Conservation (phyloP, 1,284 basidiomycete genomes). For the Inonotus hispidus region DNA sequence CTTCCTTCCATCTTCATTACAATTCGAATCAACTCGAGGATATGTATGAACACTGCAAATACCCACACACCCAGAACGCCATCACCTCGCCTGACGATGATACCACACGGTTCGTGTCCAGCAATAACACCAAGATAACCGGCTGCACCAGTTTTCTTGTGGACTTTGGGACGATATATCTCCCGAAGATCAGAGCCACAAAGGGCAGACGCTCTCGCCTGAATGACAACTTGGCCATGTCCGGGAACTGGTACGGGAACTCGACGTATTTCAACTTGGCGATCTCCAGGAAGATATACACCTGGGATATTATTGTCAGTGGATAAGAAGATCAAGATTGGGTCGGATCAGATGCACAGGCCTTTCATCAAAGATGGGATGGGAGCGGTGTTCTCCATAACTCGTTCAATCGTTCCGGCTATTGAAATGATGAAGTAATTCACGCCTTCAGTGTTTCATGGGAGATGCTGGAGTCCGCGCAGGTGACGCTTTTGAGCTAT, state of each 20-base stretch:
- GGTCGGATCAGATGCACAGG: background rate
- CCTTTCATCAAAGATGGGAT: slow-evolving; percentile 2
- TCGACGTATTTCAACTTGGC: slow-evolving; percentile 8
- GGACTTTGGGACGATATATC: slow-evolving; percentile 17
- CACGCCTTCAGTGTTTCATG: no score
- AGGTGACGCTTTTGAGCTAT: background rate
- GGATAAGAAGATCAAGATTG: background rate
- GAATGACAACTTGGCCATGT: slow-evolving; percentile 14
- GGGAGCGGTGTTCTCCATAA: background rate
- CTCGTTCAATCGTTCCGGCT: no score
- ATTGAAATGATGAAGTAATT: no score
- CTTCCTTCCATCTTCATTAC: slow-evolving; percentile 17
- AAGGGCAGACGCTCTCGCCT: slow-evolving; percentile 17
- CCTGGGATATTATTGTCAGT: slow-evolving; percentile 3
- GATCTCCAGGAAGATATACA: slow-evolving; percentile 17
- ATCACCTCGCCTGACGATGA: slow-evolving; percentile 17
- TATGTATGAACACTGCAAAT: background rate
- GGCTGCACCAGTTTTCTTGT: slow-evolving; percentile 18
- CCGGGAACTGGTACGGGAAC: slow-evolving; percentile 10
- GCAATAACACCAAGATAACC: slow-evolving; percentile 19
- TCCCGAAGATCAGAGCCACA: slow-evolving; percentile 18
- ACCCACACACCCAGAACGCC: slow-evolving; percentile 18
- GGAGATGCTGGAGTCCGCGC: background rate
- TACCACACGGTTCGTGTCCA: slow-evolving; percentile 19
- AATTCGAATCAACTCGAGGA: background rate